Conservation (phyloP, 805 yeast genomes). For the Ogataea henricii region DNA sequence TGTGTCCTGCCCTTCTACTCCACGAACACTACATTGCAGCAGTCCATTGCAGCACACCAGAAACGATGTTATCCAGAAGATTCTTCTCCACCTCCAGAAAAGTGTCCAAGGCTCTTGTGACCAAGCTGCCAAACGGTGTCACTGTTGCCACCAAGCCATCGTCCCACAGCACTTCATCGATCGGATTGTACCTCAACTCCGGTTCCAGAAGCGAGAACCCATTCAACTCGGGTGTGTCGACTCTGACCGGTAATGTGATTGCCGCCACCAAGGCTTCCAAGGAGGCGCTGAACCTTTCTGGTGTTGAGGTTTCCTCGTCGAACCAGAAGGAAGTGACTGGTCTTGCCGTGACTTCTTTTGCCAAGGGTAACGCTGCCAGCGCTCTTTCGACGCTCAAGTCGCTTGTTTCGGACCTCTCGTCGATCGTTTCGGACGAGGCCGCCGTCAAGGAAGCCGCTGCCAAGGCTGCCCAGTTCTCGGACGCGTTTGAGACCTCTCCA, state of each 20-base stretch:
- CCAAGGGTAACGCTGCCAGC: slow-evolving; percentile 52
- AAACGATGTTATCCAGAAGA: slow-evolving; percentile 49
- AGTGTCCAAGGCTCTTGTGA: slow-evolving; percentile 62
- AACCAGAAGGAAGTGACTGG: slow-evolving; percentile 69
- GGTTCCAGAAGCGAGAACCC: slow-evolving; percentile 82
- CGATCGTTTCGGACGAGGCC: slow-evolving; percentile 43
- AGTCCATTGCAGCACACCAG: slow-evolving; percentile 6
- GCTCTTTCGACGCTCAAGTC: slow-evolving; percentile 56
- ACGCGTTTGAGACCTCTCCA: slow-evolving; percentile 56
- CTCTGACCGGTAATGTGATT: slow-evolving; percentile 58
- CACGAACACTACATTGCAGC: slow-evolving; percentile 3
- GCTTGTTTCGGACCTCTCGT: slow-evolving; percentile 39
- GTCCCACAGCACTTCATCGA: slow-evolving; percentile 58
- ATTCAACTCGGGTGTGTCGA: slow-evolving; percentile 80
- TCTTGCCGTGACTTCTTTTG: slow-evolving; percentile 57
- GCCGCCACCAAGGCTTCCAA: slow-evolving; percentile 34
- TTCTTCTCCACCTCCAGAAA: slow-evolving; percentile 53
- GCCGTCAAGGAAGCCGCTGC: slow-evolving; percentile 48
- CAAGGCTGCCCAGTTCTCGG: slow-evolving; percentile 48
- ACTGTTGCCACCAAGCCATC: slow-evolving; percentile 70
- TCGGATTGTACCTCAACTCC: slow-evolving; percentile 72
- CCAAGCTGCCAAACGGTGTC: slow-evolving; percentile 73
- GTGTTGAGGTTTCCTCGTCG: slow-evolving; percentile 56
- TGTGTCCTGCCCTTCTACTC: not conserved
- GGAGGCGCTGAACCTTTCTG: slow-evolving; percentile 44